A percentile compares a stretch with the other conserved stretches of the same genome.
Conservation (phyloP, 2,329 filamentous ascomycete genomes). For the Fusarium neocosmosporiellum region DNA sequence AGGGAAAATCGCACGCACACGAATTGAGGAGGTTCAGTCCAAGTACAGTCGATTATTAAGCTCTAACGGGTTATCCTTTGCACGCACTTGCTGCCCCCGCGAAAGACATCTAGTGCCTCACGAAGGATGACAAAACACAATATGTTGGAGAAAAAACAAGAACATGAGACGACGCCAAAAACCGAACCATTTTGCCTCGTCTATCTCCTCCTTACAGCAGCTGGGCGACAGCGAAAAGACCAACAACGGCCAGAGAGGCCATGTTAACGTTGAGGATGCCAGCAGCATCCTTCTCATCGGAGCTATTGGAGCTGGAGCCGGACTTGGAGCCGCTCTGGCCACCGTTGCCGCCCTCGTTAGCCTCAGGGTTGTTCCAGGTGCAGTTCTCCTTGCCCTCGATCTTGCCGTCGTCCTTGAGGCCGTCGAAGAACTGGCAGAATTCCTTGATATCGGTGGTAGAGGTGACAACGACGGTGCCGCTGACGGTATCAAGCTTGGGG, state of each 20-base stretch:
- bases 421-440: constrained; percentile 65
- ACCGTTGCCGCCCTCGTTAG: constrained; percentile 59
- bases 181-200: constrained; percentile 45
- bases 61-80: constrained; percentile 53
- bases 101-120: constrained; percentile 43
- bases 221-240: constrained; percentile 60
- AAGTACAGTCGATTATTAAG: constrained; percentile 59
- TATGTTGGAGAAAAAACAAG: constrained; percentile 50
- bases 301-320: constrained; percentile 44
- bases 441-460: constrained; percentile 70
- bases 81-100: constrained; percentile 41
- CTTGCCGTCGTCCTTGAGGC: constrained; percentile 52
- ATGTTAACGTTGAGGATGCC: constrained; percentile 60
- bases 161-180: constrained; percentile 52
- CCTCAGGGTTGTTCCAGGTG: constrained; percentile 61
- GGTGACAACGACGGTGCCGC: constrained; percentile 77
- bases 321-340: constrained; percentile 38
- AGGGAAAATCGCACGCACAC: background rate
- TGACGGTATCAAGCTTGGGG: constrained; percentile 73
- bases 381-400: constrained; percentile 60
- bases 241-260: constrained; percentile 58
- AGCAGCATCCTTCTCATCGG: constrained; percentile 55
- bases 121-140: constrained; percentile 48
- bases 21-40: constrained; percentile 31
- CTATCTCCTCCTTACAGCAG: constrained; percentile 60